phyloP scores from a whole-genome alignment of 2,329 filamentous ascomycete species.

The Emergomyces pasteurianus region DNA sequence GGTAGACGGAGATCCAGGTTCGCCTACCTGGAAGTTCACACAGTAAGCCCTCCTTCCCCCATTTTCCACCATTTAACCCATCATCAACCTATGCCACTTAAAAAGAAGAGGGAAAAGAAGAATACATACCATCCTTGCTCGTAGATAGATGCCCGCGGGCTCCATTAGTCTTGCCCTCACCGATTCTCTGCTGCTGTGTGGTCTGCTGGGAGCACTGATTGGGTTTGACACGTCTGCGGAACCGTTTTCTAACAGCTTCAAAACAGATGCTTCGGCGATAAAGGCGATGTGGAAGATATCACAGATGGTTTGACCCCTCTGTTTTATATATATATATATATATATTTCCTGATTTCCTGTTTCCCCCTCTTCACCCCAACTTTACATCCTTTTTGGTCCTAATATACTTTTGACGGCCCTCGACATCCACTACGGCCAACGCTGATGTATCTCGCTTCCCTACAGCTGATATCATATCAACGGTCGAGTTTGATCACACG shows the following conservation, averaged over 20 bases:
- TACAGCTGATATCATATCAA: slow-evolving; percentile 40
- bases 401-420: neutral
- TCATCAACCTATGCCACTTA: neutral
- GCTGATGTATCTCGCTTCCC: slow-evolving; percentile 4
- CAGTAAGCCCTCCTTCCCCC: slow-evolving; percentile 54
- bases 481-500: slow-evolving; percentile 42
- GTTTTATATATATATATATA: neutral
- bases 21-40: slow-evolving; percentile 99
- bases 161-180: neutral
- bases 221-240: neutral
- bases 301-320: slow-evolving; percentile 60
- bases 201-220: neutral
- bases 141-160: neutral
- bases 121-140: neutral
- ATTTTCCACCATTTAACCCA: neutral
- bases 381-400: neutral
- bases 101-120: too few species aligned
- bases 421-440: slow-evolving; percentile 1
- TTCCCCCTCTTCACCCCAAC: neutral
- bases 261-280: slow-evolving; percentile 91
- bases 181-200: neutral
- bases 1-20: slow-evolving; percentile 89
- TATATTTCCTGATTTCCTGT: neutral
- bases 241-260: slow-evolving; percentile 3
- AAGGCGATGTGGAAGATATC: slow-evolving; percentile 97